Percentiles rank a stretch among this genome's conserved stretches.
Conservation (phyloP, 78 protist genomes). For the Acrasis kona region DNA sequence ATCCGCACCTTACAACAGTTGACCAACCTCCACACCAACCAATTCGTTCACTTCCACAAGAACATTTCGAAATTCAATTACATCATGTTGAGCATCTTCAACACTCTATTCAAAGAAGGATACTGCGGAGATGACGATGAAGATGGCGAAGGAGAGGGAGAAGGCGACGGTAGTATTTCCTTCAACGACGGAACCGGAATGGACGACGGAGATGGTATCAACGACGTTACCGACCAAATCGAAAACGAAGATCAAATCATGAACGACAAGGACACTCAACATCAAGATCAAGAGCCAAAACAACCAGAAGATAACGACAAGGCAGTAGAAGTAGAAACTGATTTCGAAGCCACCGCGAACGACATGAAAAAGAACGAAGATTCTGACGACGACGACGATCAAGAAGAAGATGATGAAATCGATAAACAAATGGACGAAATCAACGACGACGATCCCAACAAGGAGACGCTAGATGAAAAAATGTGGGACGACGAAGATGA, state of each 20-base stretch:
- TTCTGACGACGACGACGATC: constrained; percentile 16
- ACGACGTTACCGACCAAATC: constrained; percentile 65
- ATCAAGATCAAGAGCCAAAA: constrained; percentile 22
- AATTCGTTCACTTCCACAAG: constrained; percentile 10
- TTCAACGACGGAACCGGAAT: constrained; percentile 57
- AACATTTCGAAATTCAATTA: neutral
- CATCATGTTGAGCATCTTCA: constrained; percentile 2
- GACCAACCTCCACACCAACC: too few relatives aligned
- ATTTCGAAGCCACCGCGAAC: neutral
- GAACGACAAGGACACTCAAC: constrained; percentile 6
- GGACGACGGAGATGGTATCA: constrained; percentile 75
- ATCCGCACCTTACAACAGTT: too few relatives aligned
- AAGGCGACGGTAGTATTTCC: constrained; percentile 14
- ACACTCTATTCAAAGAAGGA: constrained; percentile 20
- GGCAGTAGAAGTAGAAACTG: constrained; percentile 14
- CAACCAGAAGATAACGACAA: constrained; percentile 5
- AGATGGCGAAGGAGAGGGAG: constrained; percentile 26
- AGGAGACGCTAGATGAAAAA: constrained; percentile 8
- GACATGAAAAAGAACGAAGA: constrained; percentile 37
- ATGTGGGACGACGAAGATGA: constrained; percentile 12
- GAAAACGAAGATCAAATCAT: constrained; percentile 57
- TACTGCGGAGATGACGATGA: constrained; percentile 18
- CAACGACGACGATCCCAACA: neutral
- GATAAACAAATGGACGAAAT: constrained; percentile 53
- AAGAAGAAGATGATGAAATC: constrained; percentile 15